Evolutionary conservation across 176 grass and related monocot genomes (phyloP).

Genomic region (Hordeum marinum): DNA sequence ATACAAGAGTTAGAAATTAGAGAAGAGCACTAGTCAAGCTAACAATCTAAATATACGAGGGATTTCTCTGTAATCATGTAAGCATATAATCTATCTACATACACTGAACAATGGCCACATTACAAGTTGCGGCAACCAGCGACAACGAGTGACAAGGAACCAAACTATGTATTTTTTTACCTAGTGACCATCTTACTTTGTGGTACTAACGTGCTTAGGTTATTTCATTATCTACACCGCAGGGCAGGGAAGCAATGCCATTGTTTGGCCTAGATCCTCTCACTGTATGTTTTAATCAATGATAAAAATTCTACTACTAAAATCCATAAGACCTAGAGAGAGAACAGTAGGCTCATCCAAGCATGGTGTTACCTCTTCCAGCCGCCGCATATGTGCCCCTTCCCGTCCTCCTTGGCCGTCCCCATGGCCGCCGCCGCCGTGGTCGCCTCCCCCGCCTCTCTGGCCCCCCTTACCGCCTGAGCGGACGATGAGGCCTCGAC

Average conservation of each 20-base stretch:
- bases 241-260: neutral
- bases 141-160: too few relatives aligned
- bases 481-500: constrained; percentile 21
- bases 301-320: neutral
- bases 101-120: too few relatives aligned
- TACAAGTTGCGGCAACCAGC: too few relatives aligned
- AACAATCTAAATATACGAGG: too few relatives aligned
- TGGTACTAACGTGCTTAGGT: too few relatives aligned
- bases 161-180: too few relatives aligned
- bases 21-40: too few relatives aligned
- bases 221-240: too few relatives aligned
- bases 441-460: constrained; percentile 29
- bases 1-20: too few relatives aligned
- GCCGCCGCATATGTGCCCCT: constrained; percentile 33
- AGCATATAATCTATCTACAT: too few relatives aligned
- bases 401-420: constrained; percentile 9
- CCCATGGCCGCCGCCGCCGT: constrained; percentile 10
- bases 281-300: neutral
- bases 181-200: too few relatives aligned
- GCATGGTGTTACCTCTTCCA: constrained; percentile 64
- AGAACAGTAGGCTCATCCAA: neutral
- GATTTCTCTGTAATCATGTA: too few relatives aligned
- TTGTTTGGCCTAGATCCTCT: neutral
- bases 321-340: neutral
- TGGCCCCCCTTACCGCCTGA: neutral